Base-by-base conservation (phyloP, 2,329 filamentous ascomycete species). In the Madurella mycetomatis region DNA sequence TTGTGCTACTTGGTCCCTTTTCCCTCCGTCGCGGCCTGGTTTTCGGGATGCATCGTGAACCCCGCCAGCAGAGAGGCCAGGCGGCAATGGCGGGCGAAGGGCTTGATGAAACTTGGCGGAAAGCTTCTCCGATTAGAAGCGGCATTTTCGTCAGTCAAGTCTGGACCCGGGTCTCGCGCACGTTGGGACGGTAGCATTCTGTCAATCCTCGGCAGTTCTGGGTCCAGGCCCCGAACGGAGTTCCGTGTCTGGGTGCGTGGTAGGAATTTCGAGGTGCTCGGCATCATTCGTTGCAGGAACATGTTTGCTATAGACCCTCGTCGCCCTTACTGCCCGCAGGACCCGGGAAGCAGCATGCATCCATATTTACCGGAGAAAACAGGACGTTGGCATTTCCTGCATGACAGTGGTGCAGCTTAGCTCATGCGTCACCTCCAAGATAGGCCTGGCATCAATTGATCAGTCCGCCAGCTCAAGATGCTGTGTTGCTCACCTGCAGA, bases 81-180 rank as follows among this genome's bases (percentile, higher is more conserved):
- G 54, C 54, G 50, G 50, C 31, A 53, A 43, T 17, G 49, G 54
- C 54, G 54, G 54, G 46, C 47, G 34, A 4, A 37, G 11, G 11
- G 34, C 34, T 12, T 37, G 11, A 37, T 15, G 34, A 9, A 12
- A 37, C 11, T 37, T 12, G 13, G 34, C 34, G 34, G 34, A 9
- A 37, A 37, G 13, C 9, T 37, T 12, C 34, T 37, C 34, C 13
- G 18, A 37, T 17, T n/a, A 19, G 25, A 34, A 51, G 53, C 44
- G 53, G 49, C 43, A 55, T 51, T 55, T 55, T 51, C 25, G 25
- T 25, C 25, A 25, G 25, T 7, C 25, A 4, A 25, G 25, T 17
- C 8, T 34, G 17, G 31, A 31, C 16, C 44, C 15, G 13, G 40
- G 39, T 32, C 42, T 15, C 15, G 11, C 25, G 25, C 25, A 25